Evolutionary conservation across 2,329 filamentous ascomycete genomes (phyloP), one percentile per base, ranked within the genome.

Genomic region (Fusarium pseudograminearum): DNA sequence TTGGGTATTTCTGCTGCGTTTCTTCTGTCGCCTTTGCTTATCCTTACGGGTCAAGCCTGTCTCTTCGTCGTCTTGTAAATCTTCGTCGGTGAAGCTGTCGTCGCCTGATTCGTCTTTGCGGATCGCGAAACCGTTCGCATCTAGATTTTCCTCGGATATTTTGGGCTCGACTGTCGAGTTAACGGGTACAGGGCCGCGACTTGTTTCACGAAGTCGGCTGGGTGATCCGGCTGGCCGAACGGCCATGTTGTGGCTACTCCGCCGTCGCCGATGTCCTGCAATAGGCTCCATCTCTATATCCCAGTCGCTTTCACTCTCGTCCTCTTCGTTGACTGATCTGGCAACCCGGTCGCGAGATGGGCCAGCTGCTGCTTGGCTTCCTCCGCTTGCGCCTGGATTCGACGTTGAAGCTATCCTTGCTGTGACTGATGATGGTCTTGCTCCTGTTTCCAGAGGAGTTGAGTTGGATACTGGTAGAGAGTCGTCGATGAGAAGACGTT

Each of bases 31-130:
- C 76, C 90, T 88, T 70, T 87, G 86, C 78, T 89, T 88, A 74
- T 95, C 92, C 74, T 89, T 87, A 65, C 87, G 86, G 38, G 93
- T 97, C 72, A 98, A 83, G 2, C 94, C 94, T 4, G 92, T 93
- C 84, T 98, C 94, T 81, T 97, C 94, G 76, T 98, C 94, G 73
- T 95, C 92, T 65, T 92, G 89, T 30, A 92, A 78, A 47, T 91
- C 92, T 69, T 93, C 90, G 71, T 93, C 91, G 30, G 89, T 90
- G 56, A 88, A 85, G 73, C 87, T 83, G 71, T 89, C 87, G 55
- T 85, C 83, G 68, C 82, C 78, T 6, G 76, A 74, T 15, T 78
- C 77, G 46, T 78, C 76, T 45, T 73, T 77, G 58, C 68, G 69
- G 8, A 70, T 58, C 45, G 70, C 69, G 48, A 71, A 73, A 52